These are phyloP conservation scores for Komagataella ulmi DNA, from an alignment of 805 yeast species.

Conservation along the genomic window DNA sequence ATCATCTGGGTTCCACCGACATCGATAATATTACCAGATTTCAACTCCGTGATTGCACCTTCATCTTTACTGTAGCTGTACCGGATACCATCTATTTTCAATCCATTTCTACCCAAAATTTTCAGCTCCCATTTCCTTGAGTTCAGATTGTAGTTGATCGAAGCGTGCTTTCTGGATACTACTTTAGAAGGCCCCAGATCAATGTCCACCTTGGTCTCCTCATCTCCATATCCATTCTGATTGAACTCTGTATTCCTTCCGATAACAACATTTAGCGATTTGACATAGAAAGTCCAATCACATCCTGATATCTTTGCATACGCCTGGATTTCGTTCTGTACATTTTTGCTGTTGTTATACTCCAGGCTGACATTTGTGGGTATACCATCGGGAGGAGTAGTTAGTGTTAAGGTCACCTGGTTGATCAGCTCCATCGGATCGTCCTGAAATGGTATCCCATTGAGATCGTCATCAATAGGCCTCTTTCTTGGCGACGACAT, in stretches of 20 bases:
- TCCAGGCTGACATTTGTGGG: slow-evolving; percentile 60
- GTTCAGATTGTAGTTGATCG: slow-evolving; percentile 62
- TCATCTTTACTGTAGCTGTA: slow-evolving; percentile 23
- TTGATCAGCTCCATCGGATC: slow-evolving; percentile 57
- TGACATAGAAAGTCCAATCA: slow-evolving; percentile 91
- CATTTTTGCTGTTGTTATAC: slow-evolving; percentile 62
- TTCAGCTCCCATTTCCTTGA: slow-evolving; percentile 76
- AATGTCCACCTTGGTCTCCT: slow-evolving; percentile 41
- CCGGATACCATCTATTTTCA: slow-evolving; percentile 69
- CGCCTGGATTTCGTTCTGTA: slow-evolving; percentile 81
- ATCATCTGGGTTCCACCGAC: slow-evolving; percentile 98
- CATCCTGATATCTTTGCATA: slow-evolving; percentile 92
- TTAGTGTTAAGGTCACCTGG: slow-evolving; percentile 58
- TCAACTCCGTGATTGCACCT: slow-evolving; percentile 36
- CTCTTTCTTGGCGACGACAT: slow-evolving; percentile 1
- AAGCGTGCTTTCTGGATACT: slow-evolving; percentile 87
- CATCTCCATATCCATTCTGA: slow-evolving; percentile 1
- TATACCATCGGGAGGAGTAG: slow-evolving; percentile 48
- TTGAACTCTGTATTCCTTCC: slow-evolving; percentile 63
- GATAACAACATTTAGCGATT: slow-evolving; percentile 56
- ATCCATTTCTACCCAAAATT: slow-evolving; percentile 85
- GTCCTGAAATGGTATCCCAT: slow-evolving; percentile 20
- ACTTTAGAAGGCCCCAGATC: slow-evolving; percentile 96
- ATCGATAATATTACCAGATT: slow-evolving; percentile 85
- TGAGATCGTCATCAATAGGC: neutral